Evolutionary conservation across 768 basidiomycete genomes (phyloP).

Genomic region (Termitomyces titanicus): DNA sequence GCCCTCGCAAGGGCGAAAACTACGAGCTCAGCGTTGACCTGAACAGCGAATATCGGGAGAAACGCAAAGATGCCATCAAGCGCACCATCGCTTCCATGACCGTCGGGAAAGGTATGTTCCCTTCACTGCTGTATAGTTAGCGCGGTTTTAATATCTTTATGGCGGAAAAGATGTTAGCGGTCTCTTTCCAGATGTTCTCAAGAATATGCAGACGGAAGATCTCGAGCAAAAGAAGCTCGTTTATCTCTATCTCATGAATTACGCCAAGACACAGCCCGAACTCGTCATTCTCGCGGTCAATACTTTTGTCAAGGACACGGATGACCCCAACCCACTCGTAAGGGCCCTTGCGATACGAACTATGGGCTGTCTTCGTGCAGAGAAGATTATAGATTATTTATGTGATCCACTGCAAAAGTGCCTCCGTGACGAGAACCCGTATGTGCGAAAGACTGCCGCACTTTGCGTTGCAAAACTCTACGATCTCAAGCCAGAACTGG

Average conservation of each 20-base stretch:
- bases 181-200: constrained; percentile 95
- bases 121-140: background rate
- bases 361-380: constrained; percentile 95
- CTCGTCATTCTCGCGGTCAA: constrained; percentile 99
- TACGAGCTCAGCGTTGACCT: constrained; percentile 96
- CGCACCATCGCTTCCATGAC: constrained; percentile 98
- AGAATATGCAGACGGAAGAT: constrained; percentile 99
- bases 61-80: constrained; percentile 98
- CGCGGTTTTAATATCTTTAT: constrained; percentile 3
- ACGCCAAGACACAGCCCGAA: constrained; percentile 97
- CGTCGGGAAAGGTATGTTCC: constrained; percentile 85
- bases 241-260: constrained; percentile 99
- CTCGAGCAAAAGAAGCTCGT: constrained; percentile 99
- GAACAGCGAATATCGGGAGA: constrained; percentile 94
- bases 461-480: constrained; percentile 97
- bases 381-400: constrained; percentile 99
- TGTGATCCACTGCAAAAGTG: constrained; percentile 91
- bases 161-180: constrained; percentile 72
- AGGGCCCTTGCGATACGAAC: constrained; percentile 96
- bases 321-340: constrained; percentile 95
- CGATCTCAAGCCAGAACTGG: constrained; percentile 93
- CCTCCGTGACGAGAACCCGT: constrained; percentile 93
- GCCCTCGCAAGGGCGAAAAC: constrained; percentile 84
- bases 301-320: constrained; percentile 97
- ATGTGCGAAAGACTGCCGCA: constrained; percentile 97